Evolutionary conservation across 73 alveolate genomes (phyloP).

Genomic region (Paramecium pentaurelia): DNA sequence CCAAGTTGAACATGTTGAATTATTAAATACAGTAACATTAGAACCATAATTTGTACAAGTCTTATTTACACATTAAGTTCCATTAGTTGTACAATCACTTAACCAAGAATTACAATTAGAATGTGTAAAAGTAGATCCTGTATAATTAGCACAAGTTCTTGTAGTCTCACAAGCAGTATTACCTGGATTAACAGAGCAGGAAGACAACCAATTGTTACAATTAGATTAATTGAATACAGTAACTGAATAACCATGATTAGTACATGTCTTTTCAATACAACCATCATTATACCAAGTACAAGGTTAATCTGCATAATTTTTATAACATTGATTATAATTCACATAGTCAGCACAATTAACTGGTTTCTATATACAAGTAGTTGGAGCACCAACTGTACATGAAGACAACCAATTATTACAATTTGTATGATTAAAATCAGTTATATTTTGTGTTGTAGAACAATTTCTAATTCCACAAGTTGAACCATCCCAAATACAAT

Average conservation of each 20-base stretch:
- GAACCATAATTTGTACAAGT: slow-evolving; percentile 29
- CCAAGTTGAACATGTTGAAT: not conserved
- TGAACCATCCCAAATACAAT: slow-evolving; percentile 12
- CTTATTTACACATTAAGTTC: not conserved
- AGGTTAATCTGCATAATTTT: not conserved
- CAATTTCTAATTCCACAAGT: not conserved
- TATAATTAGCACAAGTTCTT: not conserved
- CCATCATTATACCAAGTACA: slow-evolving; percentile 33
- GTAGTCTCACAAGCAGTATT: slow-evolving; percentile 9
- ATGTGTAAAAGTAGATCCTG: not conserved
- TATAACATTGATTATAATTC: not conserved
- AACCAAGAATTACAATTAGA: not conserved
- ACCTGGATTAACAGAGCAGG: slow-evolving; percentile 36
- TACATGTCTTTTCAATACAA: slow-evolving; percentile 14
- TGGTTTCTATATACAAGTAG: not conserved
- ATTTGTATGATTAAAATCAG: not conserved
- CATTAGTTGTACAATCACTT: slow-evolving; percentile 2
- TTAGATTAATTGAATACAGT: not conserved
- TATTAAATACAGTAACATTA: not conserved
- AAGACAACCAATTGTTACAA: not conserved
- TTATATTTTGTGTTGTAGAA: not conserved
- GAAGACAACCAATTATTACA: not conserved
- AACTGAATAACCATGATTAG: not conserved
- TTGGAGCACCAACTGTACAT: slow-evolving; percentile 19
- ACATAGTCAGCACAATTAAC: not conserved